Conservation (phyloP, 2,329 filamentous ascomycete species). For the Trichoderma polysporum region DNA sequence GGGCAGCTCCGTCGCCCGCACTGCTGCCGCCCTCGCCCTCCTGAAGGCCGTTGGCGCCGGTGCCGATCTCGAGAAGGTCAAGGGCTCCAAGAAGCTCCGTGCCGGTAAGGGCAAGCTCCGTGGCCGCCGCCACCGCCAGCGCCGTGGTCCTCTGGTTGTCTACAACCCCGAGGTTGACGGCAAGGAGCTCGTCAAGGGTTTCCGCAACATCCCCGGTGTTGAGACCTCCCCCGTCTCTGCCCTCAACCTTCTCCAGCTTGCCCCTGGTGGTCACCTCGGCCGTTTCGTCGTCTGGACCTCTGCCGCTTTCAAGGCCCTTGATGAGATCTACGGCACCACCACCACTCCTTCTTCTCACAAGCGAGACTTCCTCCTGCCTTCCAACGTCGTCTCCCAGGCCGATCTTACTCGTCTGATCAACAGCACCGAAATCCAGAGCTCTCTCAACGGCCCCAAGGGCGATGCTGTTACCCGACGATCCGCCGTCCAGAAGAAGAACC, state of each 20-base stretch:
- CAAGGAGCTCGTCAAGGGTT: slow-evolving; percentile 88
- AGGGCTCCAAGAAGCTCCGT: slow-evolving; percentile 92
- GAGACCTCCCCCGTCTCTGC: slow-evolving; percentile 93
- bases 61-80: slow-evolving; percentile 91
- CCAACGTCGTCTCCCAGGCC: slow-evolving; percentile 88
- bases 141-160: slow-evolving; percentile 95
- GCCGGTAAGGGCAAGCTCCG: slow-evolving; percentile 99
- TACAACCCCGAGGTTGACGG: slow-evolving; percentile 95
- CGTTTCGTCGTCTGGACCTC: slow-evolving; percentile 99
- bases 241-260: slow-evolving; percentile 98
- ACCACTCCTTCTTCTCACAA: slow-evolving; percentile 87
- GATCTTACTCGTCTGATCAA: slow-evolving; percentile 98
- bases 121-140: slow-evolving; percentile 94
- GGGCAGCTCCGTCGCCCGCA: slow-evolving; percentile 78
- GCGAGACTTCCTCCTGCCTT: slow-evolving; percentile 98
- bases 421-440: slow-evolving; percentile 96
- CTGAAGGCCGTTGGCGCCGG: slow-evolving; percentile 89
- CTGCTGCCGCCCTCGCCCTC: slow-evolving; percentile 79
- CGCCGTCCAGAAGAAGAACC: slow-evolving; percentile 99
- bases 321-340: slow-evolving; percentile 94
- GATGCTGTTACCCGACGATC: slow-evolving; percentile 85
- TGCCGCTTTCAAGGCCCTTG: slow-evolving; percentile 91
- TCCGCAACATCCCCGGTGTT: slow-evolving; percentile 98
- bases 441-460: slow-evolving; percentile 88
- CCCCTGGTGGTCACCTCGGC: slow-evolving; percentile 96